Conservation (phyloP, 768 basidiomycete genomes). For the Amanita pallidorosea region DNA sequence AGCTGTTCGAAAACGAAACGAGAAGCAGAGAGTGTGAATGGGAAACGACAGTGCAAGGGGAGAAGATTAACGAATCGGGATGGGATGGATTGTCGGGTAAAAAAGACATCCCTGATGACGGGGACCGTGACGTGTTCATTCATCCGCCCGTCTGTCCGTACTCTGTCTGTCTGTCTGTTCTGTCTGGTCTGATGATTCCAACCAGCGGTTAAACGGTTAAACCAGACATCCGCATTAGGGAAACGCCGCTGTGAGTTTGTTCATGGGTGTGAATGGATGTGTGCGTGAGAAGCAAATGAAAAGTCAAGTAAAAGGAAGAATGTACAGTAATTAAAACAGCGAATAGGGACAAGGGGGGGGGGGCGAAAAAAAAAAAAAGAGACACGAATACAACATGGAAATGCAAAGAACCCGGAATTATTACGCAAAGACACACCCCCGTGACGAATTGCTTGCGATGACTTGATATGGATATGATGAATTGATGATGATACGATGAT, state of each 20-base stretch:
- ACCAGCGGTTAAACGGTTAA: background rate
- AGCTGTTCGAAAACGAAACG: background rate
- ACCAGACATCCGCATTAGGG: background rate
- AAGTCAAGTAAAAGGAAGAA: background rate
- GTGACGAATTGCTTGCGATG: background rate
- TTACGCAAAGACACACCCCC: background rate
- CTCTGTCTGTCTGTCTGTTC: no score
- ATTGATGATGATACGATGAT: background rate
- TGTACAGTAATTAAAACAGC: constrained; percentile 1
- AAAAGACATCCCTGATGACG: no score
- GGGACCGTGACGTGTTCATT: no score
- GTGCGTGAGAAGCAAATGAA: background rate
- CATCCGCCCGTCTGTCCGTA: no score
- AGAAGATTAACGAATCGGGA: background rate
- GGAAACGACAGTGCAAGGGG: no score
- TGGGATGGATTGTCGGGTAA: no score
- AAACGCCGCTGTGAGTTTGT: background rate
- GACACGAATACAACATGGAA: background rate
- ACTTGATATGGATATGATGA: background rate
- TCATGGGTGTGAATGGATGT: background rate
- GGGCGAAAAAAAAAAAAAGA: background rate
- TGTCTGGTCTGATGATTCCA: no score
- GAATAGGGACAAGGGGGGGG: background rate
- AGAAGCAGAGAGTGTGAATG: background rate
- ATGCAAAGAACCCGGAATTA: background rate